Conservation (phyloP, 257 asterid species). For the Scutellaria barbata region DNA sequence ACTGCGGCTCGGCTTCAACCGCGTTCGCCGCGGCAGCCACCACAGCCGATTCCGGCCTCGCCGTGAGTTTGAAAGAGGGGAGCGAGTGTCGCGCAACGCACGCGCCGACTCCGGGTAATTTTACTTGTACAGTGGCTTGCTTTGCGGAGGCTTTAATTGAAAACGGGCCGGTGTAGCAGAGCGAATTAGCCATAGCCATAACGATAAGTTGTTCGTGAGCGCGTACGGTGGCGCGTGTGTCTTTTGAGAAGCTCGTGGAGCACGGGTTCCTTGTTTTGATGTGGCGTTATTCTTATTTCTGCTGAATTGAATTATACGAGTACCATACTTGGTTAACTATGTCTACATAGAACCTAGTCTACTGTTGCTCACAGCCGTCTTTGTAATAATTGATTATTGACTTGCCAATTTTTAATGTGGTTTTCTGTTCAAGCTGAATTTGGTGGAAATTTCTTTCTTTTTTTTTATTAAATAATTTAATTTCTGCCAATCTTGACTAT, state of each 20-base stretch:
- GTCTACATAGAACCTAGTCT: background rate
- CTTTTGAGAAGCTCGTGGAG: constrained; percentile 17
- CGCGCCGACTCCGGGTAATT: constrained; percentile 26
- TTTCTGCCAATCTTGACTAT: too few relatives aligned
- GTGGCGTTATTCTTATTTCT: background rate
- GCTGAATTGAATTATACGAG: too few relatives aligned
- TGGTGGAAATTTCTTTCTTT: too few relatives aligned
- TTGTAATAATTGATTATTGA: background rate
- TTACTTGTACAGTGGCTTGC: constrained; percentile 23
- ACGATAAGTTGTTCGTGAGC: background rate
- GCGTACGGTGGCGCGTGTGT: constrained; percentile 43
- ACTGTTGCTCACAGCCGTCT: background rate
- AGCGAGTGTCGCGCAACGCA: constrained; percentile 28
- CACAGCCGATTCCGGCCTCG: constrained; percentile 28
- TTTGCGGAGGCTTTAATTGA: constrained; percentile 37
- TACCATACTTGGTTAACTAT: too few relatives aligned
- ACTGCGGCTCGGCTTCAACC: constrained; percentile 53
- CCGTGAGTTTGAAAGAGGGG: constrained; percentile 41
- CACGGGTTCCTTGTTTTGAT: constrained; percentile 21
- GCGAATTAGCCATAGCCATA: constrained; percentile 50
- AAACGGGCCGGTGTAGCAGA: constrained; percentile 34
- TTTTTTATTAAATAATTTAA: too few relatives aligned
- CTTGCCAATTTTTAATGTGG: background rate
- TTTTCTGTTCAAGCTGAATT: too few relatives aligned
- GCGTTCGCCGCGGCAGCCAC: constrained; percentile 45